Evolutionary conservation across 2,329 filamentous ascomycete genomes (phyloP), one percentile per base, ranked within the genome.

Genomic region (Sporothrix curviconia): DNA sequence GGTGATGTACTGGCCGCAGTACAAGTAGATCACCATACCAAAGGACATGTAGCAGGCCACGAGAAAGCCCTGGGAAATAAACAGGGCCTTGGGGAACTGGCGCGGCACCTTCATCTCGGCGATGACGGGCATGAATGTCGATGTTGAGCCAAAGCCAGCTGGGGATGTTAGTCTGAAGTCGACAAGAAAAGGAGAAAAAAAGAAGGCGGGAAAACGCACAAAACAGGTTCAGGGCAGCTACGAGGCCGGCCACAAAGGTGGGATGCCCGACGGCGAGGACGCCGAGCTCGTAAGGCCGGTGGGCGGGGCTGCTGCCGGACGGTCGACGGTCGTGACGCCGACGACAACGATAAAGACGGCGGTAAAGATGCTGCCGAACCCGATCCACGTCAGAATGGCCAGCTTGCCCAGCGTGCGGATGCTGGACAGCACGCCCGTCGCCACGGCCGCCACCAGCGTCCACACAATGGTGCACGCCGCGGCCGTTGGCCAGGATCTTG

Each of bases 111-210:
- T 74, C 82, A 87, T 87, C 70, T 87, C 84, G 0, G 78, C 80
- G 55, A 86, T 86, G 57, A 87, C 81, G 4, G 82, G 82, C 2
- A 86, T 69, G 65, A 85, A 86, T 2, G 81, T 81, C 0, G 77
- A 79, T 0, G 82, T 85, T 12, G 80, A 81, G 57, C 80, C 78
- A 68, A 86, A 85, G 60, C 86, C 84, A 1, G 79, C 83, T 2
- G 75, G 6, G 22, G 6, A 22, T 3, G 43, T 46, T 74, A 42
- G 37, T 42, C 15, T 4, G 11, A 15, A 17, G 7, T 34, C 3
- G 3, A 17, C 8, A 14, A 2, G 32, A 19, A 19, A 36, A 19
- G 6, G 7, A 17, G 7, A 39, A 9, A 12, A 5, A 17, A 17
- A 83, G 7, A 79, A 82, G 1, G 74, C 77, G 0, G 77, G 76